Conservation (phyloP, 176 grass and related monocot genomes). For the Neostapfia colusana region DNA sequence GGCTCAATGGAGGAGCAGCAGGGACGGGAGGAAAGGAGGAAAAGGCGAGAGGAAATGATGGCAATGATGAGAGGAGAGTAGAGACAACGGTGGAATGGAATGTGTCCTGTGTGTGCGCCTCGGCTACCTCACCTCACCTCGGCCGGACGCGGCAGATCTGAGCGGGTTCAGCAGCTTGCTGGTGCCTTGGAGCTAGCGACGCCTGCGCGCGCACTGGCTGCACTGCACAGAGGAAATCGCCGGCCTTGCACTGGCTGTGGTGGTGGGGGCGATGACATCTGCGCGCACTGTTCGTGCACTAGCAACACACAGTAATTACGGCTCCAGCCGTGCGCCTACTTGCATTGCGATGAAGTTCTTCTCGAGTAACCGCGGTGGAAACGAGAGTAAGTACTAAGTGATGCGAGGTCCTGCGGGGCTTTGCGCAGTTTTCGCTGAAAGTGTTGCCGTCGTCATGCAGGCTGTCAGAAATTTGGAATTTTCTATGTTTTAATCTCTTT, state of each 20-base stretch:
- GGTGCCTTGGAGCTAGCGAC: neutral
- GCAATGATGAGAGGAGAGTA: conserved; percentile 29
- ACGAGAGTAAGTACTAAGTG: no score
- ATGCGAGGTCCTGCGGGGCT: neutral
- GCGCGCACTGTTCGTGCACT: conserved; percentile 29
- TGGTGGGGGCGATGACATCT: neutral
- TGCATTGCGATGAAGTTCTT: neutral
- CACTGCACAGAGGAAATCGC: no score
- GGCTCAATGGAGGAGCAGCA: neutral
- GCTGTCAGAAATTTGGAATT: neutral
- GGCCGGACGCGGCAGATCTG: neutral
- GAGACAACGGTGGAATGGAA: conserved; percentile 28
- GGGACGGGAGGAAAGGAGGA: neutral
- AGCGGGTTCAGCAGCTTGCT: neutral
- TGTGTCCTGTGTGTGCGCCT: neutral
- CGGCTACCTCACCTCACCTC: neutral
- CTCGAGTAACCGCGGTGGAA: neutral
- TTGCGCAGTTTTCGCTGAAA: neutral
- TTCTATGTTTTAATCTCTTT: no score
- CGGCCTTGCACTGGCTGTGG: neutral
- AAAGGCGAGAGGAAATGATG: neutral
- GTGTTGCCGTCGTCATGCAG: neutral
- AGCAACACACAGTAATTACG: conserved; percentile 29
- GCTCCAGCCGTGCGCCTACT: no score
- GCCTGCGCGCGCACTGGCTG: neutral